Base-by-base conservation (phyloP, 352 stramenopile species). In the Pythium dissotocum region DNA sequence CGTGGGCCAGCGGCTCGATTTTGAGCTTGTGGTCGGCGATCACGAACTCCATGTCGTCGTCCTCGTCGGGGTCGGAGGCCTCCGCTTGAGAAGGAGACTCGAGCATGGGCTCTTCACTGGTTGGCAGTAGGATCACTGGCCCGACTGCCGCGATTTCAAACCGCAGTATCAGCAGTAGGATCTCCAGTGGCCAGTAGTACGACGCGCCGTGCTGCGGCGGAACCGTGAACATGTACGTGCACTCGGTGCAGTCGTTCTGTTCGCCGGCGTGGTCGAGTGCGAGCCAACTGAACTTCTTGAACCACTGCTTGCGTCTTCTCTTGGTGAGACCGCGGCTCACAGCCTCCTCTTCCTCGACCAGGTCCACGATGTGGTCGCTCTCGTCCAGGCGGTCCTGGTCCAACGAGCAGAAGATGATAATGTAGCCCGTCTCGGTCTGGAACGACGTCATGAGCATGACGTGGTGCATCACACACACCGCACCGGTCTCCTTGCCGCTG, bases 261-360 rank as follows among this genome's bases (percentile, higher is more conserved):
- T 44, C 48, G 12, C 63, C 70, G 6, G 58, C 61, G 5, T 70
- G 55, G 9, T 70, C 46, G 48, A 68, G 70, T 36, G 67, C 61
- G 48, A 73, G 70, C 73, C 73, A 80, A 30, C 67, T 76, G 49
- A 73, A 76, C 40, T 72, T 72, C 16, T 72, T 63, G 35, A 72
- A 65, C 66, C 66, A 72, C 59, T 60, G 44, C 59, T 72, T 72
- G 16, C 36, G 52, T 24, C 58, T 40, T 24, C 58, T 32, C 53
- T 67, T 71, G 13, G 46, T 8, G 0, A 63, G 30, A 1, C 58
- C 52, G 2, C 64, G 35, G 1, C 59, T 58, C 7, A 61, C 60
- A 18, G 70, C 61, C 28, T 67, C 63, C 38, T 71, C 58, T 30
- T 65, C 61, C n/a, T 66, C 63, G 9, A 33, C 59, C 10, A 60